Base-by-base conservation (phyloP, 495 filamentous ascomycete species). In the Platismatia glauca region DNA sequence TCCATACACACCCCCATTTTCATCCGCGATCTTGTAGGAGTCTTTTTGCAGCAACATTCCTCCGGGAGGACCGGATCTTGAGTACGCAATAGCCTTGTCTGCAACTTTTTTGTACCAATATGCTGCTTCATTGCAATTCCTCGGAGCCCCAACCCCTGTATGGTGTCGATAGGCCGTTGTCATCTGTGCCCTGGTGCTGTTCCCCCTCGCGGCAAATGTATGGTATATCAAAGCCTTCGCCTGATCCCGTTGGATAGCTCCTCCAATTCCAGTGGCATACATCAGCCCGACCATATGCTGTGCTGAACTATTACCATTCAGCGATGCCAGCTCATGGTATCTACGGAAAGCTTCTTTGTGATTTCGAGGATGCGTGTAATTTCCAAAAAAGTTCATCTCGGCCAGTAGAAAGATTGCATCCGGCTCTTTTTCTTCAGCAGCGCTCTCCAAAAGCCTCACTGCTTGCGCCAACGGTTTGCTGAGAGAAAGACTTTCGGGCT, bases 381-480 rank as follows among this genome's bases (percentile, higher is more conserved):
- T 96, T 72, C 94, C 95, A 71, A 94, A 90, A 73, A 97, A 96
- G 72, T 91, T 96, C 85, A 97, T 88, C 74, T 97, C 89, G 38
- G 89, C 95, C 22, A 99, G 78, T 22, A 95, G 77, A 71, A 87
- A 96, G 55, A 97, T 86, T 31, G 95, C 95, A 73, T 97, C 94
- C 4, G 89, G 78, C 69, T 94, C 89, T 24, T 71, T 60, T 60
- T 87, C 86, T 63, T 86, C 76, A 35, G 89, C 89, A 29, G 95
- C 90, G 44, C 83, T 77, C 68, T 89, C 82, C 60, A 99, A 78
- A 53, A 93, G 79, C 58, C 80, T 79, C 43, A 95, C 87, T 2
- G 90, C 91, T 46, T 70, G 65, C 27, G 67, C 65, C 15, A 82
- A 67, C 3, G 68, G 64, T 50, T 68, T 70, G 43, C 67, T 66